These are phyloP conservation scores for Tolypocladium ovalisporum DNA, from an alignment of 2,329 filamentous ascomycete genomes.

Conservation along the genomic window DNA sequence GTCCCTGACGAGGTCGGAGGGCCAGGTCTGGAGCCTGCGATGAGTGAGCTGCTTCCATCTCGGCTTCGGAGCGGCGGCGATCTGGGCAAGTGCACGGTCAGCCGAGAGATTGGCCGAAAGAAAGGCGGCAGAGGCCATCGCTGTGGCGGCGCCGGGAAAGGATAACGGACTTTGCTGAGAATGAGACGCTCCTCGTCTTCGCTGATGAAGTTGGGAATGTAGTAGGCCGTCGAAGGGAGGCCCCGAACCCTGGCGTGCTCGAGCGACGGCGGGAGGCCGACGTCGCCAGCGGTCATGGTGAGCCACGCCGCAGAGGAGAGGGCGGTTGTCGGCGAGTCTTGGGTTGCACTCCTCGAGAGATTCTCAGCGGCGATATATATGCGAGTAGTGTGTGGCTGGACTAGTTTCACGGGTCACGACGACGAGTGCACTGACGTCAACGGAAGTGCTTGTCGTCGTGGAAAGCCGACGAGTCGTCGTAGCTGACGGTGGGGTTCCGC, in stretches of 20 bases:
- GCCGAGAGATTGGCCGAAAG: neutral
- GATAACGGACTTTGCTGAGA: conserved; percentile 51
- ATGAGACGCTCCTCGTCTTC: conserved; percentile 61
- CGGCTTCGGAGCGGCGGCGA: conserved; percentile 55
- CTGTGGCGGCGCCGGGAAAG: conserved; percentile 26
- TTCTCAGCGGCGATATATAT: neutral
- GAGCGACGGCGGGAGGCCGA: conserved; percentile 34
- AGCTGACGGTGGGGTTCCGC: neutral
- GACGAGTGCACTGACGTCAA: neutral
- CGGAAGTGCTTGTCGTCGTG: neutral
- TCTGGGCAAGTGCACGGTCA: conserved; percentile 22
- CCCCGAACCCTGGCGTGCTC: conserved; percentile 38
- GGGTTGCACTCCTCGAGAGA: neutral
- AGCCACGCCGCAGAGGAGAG: neutral
- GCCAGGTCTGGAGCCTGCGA: conserved; percentile 83
- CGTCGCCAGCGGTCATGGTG: neutral
- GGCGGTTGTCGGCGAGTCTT: neutral
- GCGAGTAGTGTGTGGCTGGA: neutral
- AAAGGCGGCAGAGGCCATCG: conserved; percentile 7
- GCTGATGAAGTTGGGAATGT: conserved; percentile 77
- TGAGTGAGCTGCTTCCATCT: conserved; percentile 84
- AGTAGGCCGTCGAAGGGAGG: conserved; percentile 62
- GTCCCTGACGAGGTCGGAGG: conserved; percentile 69
- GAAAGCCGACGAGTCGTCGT: neutral
- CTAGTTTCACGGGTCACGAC: neutral